A percentile compares a stretch with the other conserved stretches of the same genome.
Evolutionary conservation across 2,329 filamentous ascomycete species (phyloP).

Genomic region (Ceratocystiopsis minuta): DNA sequence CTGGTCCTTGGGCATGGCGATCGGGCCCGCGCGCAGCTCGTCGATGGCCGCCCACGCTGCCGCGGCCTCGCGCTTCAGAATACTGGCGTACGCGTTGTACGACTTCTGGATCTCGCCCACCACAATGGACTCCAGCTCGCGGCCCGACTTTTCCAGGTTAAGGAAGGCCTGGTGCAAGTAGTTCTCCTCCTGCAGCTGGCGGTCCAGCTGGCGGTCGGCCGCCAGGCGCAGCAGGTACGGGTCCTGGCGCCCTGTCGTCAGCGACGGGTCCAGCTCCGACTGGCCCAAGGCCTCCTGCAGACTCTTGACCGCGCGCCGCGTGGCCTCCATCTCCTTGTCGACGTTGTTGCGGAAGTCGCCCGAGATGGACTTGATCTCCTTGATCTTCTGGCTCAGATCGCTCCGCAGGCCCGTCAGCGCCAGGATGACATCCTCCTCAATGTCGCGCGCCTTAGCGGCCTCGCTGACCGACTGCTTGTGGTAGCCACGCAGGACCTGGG

Average conservation of each 20-base stretch:
- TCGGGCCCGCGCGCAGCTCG: slow-evolving; percentile 64
- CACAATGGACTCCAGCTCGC: slow-evolving; percentile 89
- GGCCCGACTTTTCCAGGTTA: slow-evolving; percentile 83
- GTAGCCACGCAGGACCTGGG: slow-evolving; percentile 62
- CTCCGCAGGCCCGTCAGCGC: slow-evolving; percentile 71
- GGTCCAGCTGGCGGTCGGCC: slow-evolving; percentile 80
- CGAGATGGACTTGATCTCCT: slow-evolving; percentile 87
- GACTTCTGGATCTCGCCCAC: slow-evolving; percentile 96
- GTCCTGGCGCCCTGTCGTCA: slow-evolving; percentile 71
- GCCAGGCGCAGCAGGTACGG: slow-evolving; percentile 73
- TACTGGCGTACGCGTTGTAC: slow-evolving; percentile 82
- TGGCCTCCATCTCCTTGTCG: slow-evolving; percentile 81
- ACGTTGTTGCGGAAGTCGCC: slow-evolving; percentile 96
- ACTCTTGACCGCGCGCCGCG: slow-evolving; percentile 57
- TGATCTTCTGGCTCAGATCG: slow-evolving; percentile 89
- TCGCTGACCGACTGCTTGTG: slow-evolving; percentile 67
- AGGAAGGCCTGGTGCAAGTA: slow-evolving; percentile 90
- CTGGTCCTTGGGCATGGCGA: slow-evolving; percentile 83
- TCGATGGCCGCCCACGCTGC: slow-evolving; percentile 62
- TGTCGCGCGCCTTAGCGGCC: slow-evolving; percentile 73
- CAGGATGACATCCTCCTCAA: slow-evolving; percentile 79
- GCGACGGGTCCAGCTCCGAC: slow-evolving; percentile 57
- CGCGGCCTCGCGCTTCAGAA: slow-evolving; percentile 80
- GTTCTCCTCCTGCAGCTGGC: slow-evolving; percentile 91
- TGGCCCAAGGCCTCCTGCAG: slow-evolving; percentile 70